Conservation (phyloP, 345 rosid genomes). For the Citrus hindsii region DNA sequence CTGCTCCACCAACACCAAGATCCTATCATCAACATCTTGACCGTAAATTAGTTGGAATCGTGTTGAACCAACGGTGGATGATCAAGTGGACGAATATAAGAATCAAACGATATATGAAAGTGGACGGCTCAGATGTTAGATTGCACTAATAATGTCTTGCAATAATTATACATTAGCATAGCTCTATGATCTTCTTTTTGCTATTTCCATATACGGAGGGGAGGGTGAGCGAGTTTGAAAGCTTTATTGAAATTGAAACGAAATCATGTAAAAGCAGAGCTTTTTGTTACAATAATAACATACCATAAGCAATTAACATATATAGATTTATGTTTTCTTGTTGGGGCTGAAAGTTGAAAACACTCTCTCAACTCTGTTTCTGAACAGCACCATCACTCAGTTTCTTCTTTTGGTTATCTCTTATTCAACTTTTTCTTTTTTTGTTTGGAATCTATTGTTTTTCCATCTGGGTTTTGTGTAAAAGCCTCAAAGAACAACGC, state of each 20-base stretch:
- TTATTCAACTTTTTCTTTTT: neutral
- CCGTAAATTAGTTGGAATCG: neutral
- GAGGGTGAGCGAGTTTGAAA: too few relatives aligned
- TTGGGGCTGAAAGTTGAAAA: constrained; percentile 11
- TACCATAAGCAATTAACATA: neutral
- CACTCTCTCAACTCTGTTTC: constrained; percentile 7
- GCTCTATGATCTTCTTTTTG: too few relatives aligned
- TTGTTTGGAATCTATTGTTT: neutral
- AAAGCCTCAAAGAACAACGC: neutral
- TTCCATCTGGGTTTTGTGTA: constrained; percentile 23
- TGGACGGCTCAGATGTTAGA: neutral
- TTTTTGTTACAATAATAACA: too few relatives aligned
- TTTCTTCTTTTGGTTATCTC: neutral
- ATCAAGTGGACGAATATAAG: neutral
- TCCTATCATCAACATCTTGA: neutral
- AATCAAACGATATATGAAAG: neutral
- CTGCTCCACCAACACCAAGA: too few relatives aligned
- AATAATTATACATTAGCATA: neutral
- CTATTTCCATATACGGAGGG: too few relatives aligned
- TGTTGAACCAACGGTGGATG: neutral
- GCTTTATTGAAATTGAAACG: neutral
- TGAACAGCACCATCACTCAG: constrained; percentile 29
- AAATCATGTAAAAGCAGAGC: constrained; percentile 9
- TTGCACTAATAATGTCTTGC: neutral
- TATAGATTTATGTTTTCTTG: constrained; percentile 17